These are phyloP conservation scores for Pyrenopolyporus hunteri DNA, from an alignment of 495 filamentous ascomycete genomes.

Conservation along the genomic window DNA sequence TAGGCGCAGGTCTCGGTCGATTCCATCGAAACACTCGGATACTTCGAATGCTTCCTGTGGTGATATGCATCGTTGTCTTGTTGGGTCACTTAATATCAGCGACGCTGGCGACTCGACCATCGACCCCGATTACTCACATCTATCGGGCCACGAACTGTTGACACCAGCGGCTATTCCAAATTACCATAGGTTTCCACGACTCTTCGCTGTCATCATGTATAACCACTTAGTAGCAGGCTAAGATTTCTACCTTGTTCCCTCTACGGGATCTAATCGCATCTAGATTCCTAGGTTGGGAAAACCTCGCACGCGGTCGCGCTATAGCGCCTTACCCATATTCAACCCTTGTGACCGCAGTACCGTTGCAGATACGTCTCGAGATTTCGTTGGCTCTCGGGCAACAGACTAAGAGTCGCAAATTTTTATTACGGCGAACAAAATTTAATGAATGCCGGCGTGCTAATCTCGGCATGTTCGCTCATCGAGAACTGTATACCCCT, in stretches of 20 bases:
- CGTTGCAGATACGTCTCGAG: not conserved
- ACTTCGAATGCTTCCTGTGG: slow-evolving; percentile 4
- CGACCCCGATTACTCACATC: slow-evolving; percentile 4
- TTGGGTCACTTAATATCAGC: slow-evolving; percentile 12
- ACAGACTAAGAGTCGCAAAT: slow-evolving; percentile 1
- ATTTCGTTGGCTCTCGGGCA: slow-evolving; percentile 12
- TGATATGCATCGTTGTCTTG: not conserved
- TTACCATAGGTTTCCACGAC: slow-evolving; percentile 2
- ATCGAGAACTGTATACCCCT: not conserved
- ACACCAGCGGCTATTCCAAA: slow-evolving; percentile 4
- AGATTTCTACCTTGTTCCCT: slow-evolving; percentile 12
- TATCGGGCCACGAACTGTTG: not conserved
- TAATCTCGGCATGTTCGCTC: slow-evolving; percentile 2
- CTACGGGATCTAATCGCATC: slow-evolving; percentile 15
- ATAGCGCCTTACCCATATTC: slow-evolving; percentile 1
- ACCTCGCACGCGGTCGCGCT: not conserved
- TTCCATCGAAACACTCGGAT: slow-evolving; percentile 18
- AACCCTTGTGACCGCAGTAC: not conserved
- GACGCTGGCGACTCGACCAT: not conserved
- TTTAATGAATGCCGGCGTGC: not conserved
- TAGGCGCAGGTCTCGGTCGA: slow-evolving; percentile 14
- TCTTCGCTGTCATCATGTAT: not conserved
- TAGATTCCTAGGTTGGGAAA: slow-evolving; percentile 9
- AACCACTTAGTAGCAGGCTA: slow-evolving; percentile 17
- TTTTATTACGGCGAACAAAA: slow-evolving; percentile 8